phyloP scores from a whole-genome alignment of 1,284 basidiomycete species.

The Afroboletus lepidellus region DNA sequence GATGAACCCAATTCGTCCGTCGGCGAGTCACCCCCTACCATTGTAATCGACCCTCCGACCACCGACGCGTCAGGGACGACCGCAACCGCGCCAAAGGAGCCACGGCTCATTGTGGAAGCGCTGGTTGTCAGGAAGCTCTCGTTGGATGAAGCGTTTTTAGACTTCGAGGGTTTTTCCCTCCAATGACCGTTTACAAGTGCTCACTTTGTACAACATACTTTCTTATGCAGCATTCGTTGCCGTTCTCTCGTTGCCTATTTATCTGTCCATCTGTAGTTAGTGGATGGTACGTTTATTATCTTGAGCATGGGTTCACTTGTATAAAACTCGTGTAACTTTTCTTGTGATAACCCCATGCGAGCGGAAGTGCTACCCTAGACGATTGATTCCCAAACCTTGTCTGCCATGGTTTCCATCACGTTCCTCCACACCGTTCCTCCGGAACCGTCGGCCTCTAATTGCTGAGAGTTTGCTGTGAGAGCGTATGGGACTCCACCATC shows the following conservation, averaged over 20 bases:
- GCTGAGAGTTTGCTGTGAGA: constrained; percentile 32
- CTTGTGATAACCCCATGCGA: no score
- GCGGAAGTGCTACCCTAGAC: constrained; percentile 1
- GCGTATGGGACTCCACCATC: constrained; percentile 71
- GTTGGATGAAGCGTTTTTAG: constrained; percentile 68
- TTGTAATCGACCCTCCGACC: constrained; percentile 18
- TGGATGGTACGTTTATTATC: neutral
- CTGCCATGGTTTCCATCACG: constrained; percentile 45
- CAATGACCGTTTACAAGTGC: constrained; percentile 25
- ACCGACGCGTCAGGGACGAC: neutral
- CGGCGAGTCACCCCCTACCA: constrained; percentile 36
- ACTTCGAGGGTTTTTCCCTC: constrained; percentile 66
- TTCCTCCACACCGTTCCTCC: constrained; percentile 47
- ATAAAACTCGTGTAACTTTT: no score
- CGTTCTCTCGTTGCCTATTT: no score
- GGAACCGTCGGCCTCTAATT: constrained; percentile 30
- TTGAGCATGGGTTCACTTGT: neutral
- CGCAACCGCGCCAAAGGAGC: constrained; percentile 26
- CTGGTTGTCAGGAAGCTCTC: constrained; percentile 74
- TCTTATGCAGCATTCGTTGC: no score
- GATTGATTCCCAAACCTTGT: constrained; percentile 39
- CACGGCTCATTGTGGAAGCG: constrained; percentile 73
- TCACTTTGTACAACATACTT: neutral
- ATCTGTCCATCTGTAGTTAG: no score
- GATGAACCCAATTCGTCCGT: constrained; percentile 19